Conservation (phyloP, 805 yeast species). For the Hanseniaspora guilliermondii region DNA sequence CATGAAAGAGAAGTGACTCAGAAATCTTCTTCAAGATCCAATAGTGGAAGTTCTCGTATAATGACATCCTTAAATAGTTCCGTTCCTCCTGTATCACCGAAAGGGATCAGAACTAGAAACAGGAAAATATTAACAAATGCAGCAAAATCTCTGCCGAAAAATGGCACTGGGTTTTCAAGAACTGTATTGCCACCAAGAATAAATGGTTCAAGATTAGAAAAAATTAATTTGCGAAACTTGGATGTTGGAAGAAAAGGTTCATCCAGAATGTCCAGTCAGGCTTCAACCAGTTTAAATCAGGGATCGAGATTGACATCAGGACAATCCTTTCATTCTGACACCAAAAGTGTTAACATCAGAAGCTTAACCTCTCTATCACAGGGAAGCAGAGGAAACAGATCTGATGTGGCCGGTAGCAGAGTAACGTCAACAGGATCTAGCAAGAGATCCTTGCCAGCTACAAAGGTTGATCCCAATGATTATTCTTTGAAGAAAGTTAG, state of each 20-base stretch:
- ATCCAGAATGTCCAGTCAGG: constrained; percentile 6
- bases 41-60: neutral
- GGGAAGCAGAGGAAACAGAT: neutral
- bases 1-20: neutral
- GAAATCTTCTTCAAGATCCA: neutral
- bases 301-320: neutral
- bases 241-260: neutral
- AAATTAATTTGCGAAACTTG: neutral
- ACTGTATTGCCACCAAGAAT: neutral
- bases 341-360: neutral
- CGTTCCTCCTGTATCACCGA: neutral
- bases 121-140: constrained; percentile 1
- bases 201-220: neutral
- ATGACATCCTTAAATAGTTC: neutral
- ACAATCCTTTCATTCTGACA: neutral
- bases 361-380: neutral
- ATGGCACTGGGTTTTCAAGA: neutral
- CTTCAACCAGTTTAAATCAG: neutral
- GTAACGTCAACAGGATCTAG: neutral
- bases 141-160: neutral
- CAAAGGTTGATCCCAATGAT: neutral
- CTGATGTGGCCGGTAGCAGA: neutral
- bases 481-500: constrained; percentile 2
- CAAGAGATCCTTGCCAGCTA: neutral
- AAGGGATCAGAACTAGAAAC: constrained; percentile 2